These are phyloP conservation scores for Drechslerella coelobrocha DNA, from an alignment of 2,329 filamentous ascomycete genomes.

Conservation along the genomic window DNA sequence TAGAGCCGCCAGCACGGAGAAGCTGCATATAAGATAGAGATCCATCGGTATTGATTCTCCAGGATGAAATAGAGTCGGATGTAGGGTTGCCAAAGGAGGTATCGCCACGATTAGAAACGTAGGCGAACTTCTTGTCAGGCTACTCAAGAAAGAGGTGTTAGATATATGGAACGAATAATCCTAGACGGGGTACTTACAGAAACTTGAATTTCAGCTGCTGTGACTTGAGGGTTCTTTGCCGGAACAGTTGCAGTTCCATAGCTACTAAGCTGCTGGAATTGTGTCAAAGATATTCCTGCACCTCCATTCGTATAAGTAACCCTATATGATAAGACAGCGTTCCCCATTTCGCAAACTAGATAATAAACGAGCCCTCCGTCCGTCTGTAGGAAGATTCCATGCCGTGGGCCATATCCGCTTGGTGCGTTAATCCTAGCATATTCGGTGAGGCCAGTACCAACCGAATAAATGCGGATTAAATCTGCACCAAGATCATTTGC, in stretches of 20 bases:
- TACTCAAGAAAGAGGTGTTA: too few relatives aligned
- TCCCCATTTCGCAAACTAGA: conserved; percentile 67
- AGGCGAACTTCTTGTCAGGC: conserved; percentile 69
- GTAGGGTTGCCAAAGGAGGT: conserved; percentile 60
- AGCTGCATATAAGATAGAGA: conserved; percentile 65
- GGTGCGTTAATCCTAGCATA: conserved; percentile 61
- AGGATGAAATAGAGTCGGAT: conserved; percentile 72
- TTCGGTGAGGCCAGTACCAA: conserved; percentile 59
- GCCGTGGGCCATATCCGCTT: conserved; percentile 69
- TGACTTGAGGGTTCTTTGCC: conserved; percentile 55
- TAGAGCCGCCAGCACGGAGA: conserved; percentile 68
- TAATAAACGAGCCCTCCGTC: conserved; percentile 67
- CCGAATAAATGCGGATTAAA: conserved; percentile 66
- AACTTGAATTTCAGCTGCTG: conserved; percentile 66
- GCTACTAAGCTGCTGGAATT: conserved; percentile 62
- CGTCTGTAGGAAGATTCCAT: conserved; percentile 57
- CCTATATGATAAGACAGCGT: conserved; percentile 65
- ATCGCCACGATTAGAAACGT: conserved; percentile 73
- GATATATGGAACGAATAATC: too few relatives aligned
- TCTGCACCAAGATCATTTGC: conserved; percentile 73
- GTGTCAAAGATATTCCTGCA: conserved; percentile 45
- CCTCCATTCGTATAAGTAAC: conserved; percentile 63
- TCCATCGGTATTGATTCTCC: conserved; percentile 67
- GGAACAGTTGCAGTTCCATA: conserved; percentile 55
- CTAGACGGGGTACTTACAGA: conserved; percentile 66